Percentiles rank a stretch among this genome's conserved stretches.
Evolutionary conservation across 2,329 filamentous ascomycete species (phyloP).

Genomic region (Aspergillus luchuensis): DNA sequence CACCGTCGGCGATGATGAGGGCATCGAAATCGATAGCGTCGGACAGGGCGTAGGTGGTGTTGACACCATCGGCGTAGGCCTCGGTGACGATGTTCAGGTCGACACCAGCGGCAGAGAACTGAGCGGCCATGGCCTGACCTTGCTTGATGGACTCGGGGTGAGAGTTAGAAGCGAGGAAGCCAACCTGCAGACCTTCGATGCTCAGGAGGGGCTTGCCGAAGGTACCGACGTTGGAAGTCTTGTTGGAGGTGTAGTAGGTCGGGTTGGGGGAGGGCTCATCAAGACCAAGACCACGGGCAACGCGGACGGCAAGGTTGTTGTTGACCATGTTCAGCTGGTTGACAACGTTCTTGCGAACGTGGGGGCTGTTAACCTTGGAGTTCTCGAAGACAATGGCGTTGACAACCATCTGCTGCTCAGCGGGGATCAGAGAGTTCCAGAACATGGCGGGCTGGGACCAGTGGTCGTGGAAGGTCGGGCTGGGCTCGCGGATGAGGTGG

Average conservation of each 20-base stretch:
- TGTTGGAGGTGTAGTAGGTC: conserved; percentile 70
- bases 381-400: conserved; percentile 74
- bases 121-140: conserved; percentile 58
- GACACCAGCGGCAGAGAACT: conserved; percentile 47
- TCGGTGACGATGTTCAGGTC: conserved; percentile 64
- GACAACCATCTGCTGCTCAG: conserved; percentile 71
- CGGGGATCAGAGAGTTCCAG: conserved; percentile 68
- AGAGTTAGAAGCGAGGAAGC: conserved; percentile 57
- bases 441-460: conserved; percentile 74
- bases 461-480: conserved; percentile 66
- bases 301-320: conserved; percentile 67
- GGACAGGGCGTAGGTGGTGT: conserved; percentile 65
- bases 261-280: conserved; percentile 60
- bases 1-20: conserved; percentile 60
- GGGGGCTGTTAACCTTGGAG: conserved; percentile 58
- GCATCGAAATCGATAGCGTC: conserved; percentile 52
- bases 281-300: conserved; percentile 64
- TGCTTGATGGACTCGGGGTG: conserved; percentile 58
- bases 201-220: conserved; percentile 61
- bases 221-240: conserved; percentile 61
- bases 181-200: conserved; percentile 65
- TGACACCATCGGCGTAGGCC: conserved; percentile 55
- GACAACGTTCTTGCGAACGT: conserved; percentile 67
- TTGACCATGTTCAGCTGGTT: conserved; percentile 68
- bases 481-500: conserved; percentile 58